Evolutionary conservation across 179 eudicot species (phyloP).

Genomic region (Gypsophila paniculata): DNA sequence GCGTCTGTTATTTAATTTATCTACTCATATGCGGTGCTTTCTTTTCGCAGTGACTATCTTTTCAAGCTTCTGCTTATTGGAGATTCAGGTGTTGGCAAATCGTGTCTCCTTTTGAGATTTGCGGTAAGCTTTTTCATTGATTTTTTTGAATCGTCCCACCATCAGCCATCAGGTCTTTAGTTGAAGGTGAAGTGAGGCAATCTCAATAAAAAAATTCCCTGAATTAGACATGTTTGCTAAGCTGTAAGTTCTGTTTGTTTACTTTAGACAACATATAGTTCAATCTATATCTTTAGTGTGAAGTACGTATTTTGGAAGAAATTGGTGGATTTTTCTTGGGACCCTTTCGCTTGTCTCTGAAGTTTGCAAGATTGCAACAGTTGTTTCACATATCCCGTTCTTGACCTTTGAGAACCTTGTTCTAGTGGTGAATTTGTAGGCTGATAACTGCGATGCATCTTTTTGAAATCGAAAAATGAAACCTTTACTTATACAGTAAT

Average conservation of each 20-base stretch:
- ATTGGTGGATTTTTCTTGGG: not conserved
- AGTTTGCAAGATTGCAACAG: not conserved
- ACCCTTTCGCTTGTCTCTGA: not conserved
- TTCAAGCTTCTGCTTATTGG: conserved; percentile 45
- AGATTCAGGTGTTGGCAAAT: conserved; percentile 44
- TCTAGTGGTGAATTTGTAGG: not conserved
- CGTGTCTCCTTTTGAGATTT: conserved; percentile 39
- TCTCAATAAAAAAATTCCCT: not conserved
- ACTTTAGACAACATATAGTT: not conserved
- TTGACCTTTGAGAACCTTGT: not conserved
- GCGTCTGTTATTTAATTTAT: not conserved
- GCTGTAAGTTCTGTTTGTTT: not conserved
- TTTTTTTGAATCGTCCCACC: conserved; percentile 2
- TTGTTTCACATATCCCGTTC: not conserved
- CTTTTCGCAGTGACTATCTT: conserved; percentile 35
- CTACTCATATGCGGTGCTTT: conserved; percentile 7
- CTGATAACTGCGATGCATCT: not conserved
- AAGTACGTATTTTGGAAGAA: conserved; percentile 3
- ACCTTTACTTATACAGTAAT: not conserved
- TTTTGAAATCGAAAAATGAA: not conserved
- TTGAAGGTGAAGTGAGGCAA: not conserved
- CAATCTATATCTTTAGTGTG: not conserved
- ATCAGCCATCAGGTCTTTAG: not conserved
- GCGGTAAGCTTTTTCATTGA: conserved; percentile 26
- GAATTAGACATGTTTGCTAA: conserved; percentile 3